Base-by-base conservation (phyloP, 495 filamentous ascomycete species). In the Clavariopsis aquatica region DNA sequence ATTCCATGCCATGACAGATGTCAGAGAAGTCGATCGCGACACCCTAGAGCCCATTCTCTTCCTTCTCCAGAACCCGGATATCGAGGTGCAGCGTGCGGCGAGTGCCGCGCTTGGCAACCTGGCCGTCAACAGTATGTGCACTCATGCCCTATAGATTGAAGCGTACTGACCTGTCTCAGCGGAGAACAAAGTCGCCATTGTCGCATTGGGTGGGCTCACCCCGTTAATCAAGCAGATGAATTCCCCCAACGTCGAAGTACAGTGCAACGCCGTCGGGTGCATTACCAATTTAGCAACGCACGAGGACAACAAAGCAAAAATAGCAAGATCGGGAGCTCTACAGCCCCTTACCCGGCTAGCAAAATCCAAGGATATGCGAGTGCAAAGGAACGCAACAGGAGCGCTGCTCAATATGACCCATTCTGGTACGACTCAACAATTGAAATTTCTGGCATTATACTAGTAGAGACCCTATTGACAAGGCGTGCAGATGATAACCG, bases 341-440 rank as follows among this genome's bases (percentile, higher is more conserved):
- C 89, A 86, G 17, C 95, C 94, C 7, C 79, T 98, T 57, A 98
- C 95, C 28, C 83, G 89, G 61, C 80, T 98, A 49, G 94, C 94
- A 55, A 96, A 94, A 76, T 97, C 94, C 15, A 97, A 94, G 76
- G 94, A 98, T 66, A 97, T 97, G 95, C 85, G 94, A 60, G 94
- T 98, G 17, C 94, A 98, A 79, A 84, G 94, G 66, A 98, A 98
- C 77, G 94, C 94, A 52, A 98, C 94, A 0, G 94, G 94, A 20
- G 94, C 94, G 46, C 78, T 98, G 45, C 83, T 98, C 28, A 98
- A 98, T 75, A 98, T 98, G 94, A 98, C 94, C 65, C 94, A 98
- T 81, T 98, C 94, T 66, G 93, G 93, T 97, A 84, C 53, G 83
- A 45, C 46, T 64, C 4, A 2, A 46, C 4, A 2, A 20, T 15